A percentile compares a stretch with the other conserved stretches of the same genome.
Conservation (phyloP, 768 basidiomycete genomes). For the Pisolithus sp. region DNA sequence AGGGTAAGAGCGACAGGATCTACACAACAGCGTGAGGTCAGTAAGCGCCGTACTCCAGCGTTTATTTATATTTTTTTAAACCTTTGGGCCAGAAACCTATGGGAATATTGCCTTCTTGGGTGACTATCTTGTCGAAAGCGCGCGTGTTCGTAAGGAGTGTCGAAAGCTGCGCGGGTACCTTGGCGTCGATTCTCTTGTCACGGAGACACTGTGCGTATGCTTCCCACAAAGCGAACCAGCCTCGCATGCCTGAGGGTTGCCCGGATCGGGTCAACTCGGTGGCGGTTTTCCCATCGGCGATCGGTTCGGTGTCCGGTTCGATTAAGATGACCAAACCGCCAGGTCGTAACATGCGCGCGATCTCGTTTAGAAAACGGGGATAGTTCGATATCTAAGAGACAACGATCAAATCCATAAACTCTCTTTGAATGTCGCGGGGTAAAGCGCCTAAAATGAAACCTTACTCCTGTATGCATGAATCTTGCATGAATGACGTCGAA, state of each 20-base stretch:
- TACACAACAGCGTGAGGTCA: slow-evolving; percentile 19
- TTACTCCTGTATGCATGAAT: slow-evolving; percentile 60
- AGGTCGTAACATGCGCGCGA: slow-evolving; percentile 60
- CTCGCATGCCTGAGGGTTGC: slow-evolving; percentile 36
- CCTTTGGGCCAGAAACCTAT: slow-evolving; percentile 67
- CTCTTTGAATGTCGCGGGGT: slow-evolving; percentile 5
- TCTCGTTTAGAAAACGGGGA: slow-evolving; percentile 52
- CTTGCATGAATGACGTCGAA: slow-evolving; percentile 70
- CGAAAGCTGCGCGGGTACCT: slow-evolving; percentile 50
- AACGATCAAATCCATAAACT: slow-evolving; percentile 6
- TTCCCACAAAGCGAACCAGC: slow-evolving; percentile 63
- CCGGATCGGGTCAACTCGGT: slow-evolving; percentile 28
- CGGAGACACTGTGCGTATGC: slow-evolving; percentile 51
- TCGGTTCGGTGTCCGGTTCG: slow-evolving; percentile 52
- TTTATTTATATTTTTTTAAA: slow-evolving; percentile 21
- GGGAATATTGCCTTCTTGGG: slow-evolving; percentile 55
- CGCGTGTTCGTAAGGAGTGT: slow-evolving; percentile 42
- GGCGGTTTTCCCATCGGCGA: slow-evolving; percentile 39
- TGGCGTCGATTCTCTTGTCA: slow-evolving; percentile 47
- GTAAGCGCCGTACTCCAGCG: slow-evolving; percentile 3
- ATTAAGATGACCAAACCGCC: slow-evolving; percentile 65
- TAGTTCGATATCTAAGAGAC: slow-evolving; percentile 52
- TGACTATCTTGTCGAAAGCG: slow-evolving; percentile 50
- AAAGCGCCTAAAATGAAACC: slow-evolving; percentile 15
- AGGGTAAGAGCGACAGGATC: slow-evolving; percentile 56